Conservation (phyloP, 306 rosid genomes). For the Potentilla sterilis region DNA sequence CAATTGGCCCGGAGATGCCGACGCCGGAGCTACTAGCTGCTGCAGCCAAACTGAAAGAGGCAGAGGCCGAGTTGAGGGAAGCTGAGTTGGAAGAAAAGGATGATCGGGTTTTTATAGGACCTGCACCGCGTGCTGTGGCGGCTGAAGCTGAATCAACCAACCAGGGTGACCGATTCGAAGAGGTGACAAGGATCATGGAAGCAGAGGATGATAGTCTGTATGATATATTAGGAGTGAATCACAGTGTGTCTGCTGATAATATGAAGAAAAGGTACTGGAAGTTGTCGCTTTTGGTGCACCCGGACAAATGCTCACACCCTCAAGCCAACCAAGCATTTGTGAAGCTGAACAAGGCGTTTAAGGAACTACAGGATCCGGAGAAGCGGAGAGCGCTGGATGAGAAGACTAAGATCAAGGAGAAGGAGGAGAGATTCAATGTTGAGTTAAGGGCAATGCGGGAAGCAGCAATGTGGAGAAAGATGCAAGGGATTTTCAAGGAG, state of each 20-base stretch:
- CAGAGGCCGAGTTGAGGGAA: constrained; percentile 73
- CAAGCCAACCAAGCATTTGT: constrained; percentile 90
- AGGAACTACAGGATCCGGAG: constrained; percentile 37
- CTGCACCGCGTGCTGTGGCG: constrained; percentile 76
- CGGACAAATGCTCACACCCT: constrained; percentile 92
- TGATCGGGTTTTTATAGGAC: constrained; percentile 61
- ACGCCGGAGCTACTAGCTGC: constrained; percentile 89
- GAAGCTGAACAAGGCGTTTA: constrained; percentile 77
- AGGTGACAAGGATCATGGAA: constrained; percentile 91
- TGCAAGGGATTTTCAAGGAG: constrained; percentile 47
- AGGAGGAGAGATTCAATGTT: constrained; percentile 65
- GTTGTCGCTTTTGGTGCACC: constrained; percentile 89
- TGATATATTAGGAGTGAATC: constrained; percentile 75
- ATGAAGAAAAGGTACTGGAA: constrained; percentile 95
- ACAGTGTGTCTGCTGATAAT: constrained; percentile 55
- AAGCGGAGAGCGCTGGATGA: constrained; percentile 83
- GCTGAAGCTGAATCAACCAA: constrained; percentile 77
- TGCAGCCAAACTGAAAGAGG: constrained; percentile 88
- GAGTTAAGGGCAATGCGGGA: constrained; percentile 76
- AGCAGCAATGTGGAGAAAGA: constrained; percentile 84
- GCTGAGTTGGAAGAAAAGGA: constrained; percentile 68
- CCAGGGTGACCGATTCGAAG: constrained; percentile 89
- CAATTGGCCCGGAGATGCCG: constrained; percentile 89
- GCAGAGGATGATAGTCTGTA: constrained; percentile 59
- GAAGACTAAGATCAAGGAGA: constrained; percentile 69